Percentiles rank a stretch among this genome's conserved stretches.
These are phyloP conservation scores for Diplocarpon mali DNA, from an alignment of 2,329 filamentous ascomycete genomes.

Conservation along the genomic window DNA sequence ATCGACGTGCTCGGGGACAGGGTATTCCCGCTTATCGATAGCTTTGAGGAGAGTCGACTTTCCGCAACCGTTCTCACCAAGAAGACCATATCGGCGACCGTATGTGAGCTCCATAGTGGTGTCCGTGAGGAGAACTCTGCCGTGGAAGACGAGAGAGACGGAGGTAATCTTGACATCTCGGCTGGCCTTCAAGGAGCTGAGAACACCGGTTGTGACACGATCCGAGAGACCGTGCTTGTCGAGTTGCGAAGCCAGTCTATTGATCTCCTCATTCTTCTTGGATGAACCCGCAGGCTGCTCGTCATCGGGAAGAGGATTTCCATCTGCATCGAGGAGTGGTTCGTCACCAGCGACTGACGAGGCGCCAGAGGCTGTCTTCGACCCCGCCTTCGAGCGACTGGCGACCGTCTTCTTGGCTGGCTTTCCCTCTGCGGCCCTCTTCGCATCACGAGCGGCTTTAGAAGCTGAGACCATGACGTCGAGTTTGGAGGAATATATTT, in stretches of 20 bases:
- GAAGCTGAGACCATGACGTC: constrained; percentile 54
- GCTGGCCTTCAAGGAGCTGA: constrained; percentile 73
- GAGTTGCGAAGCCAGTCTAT: constrained; percentile 83
- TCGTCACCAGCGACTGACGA: constrained; percentile 64
- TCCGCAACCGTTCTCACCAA: constrained; percentile 98
- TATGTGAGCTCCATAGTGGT: constrained; percentile 73
- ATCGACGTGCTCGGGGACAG: constrained; percentile 91
- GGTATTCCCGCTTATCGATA: constrained; percentile 86
- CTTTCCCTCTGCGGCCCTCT: constrained; percentile 62
- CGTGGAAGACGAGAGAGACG: constrained; percentile 91
- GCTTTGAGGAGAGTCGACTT: constrained; percentile 97
- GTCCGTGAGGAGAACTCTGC: constrained; percentile 89
- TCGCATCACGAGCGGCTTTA: constrained; percentile 62
- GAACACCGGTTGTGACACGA: constrained; percentile 93
- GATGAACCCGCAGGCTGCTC: constrained; percentile 59
- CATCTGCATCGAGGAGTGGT: constrained; percentile 51
- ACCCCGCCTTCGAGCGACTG: constrained; percentile 53
- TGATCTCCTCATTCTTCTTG: constrained; percentile 68
- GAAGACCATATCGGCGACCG: constrained; percentile 82
- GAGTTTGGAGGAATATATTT: not conserved
- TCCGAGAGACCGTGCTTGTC: constrained; percentile 95
- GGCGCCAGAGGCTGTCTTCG: constrained; percentile 52
- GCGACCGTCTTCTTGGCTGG: constrained; percentile 67
- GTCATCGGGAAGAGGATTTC: constrained; percentile 38
- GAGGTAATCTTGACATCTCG: constrained; percentile 84